phyloP scores from a whole-genome alignment of 805 yeast species.

The Barnettozyma pratensis region DNA sequence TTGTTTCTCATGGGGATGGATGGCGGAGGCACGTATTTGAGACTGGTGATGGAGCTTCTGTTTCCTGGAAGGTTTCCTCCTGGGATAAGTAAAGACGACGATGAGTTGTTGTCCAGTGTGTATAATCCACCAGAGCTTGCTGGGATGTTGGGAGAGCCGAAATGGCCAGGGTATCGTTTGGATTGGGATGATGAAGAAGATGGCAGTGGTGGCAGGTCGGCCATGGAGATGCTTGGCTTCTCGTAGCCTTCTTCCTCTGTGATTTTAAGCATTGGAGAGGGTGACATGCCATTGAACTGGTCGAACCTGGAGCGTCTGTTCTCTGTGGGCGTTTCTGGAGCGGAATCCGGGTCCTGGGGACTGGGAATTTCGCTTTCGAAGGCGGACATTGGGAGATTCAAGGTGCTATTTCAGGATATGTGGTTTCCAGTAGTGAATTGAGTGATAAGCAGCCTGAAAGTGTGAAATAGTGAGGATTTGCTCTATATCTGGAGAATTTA shows the following conservation, averaged over 20 bases:
- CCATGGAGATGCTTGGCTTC: constrained; percentile 3
- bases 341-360: neutral
- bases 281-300: constrained; percentile 17
- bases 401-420: too few species aligned
- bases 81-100: constrained; percentile 19
- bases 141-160: constrained; percentile 9
- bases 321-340: constrained; percentile 19
- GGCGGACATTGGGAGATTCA: neutral
- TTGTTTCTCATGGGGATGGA: constrained; percentile 21
- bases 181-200: constrained; percentile 12
- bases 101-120: constrained; percentile 17
- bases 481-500: too few species aligned
- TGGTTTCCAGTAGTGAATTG: too few species aligned
- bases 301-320: constrained; percentile 18
- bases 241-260: constrained; percentile 18
- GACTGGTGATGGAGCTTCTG: constrained; percentile 20
- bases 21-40: constrained; percentile 24
- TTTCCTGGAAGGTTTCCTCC: constrained; percentile 27
- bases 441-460: too few species aligned
- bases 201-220: constrained; percentile 15
- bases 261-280: constrained; percentile 26
- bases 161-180: constrained; percentile 15
- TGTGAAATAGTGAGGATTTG: too few species aligned
- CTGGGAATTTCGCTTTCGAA: neutral
- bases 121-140: constrained; percentile 6